A percentile compares a stretch with the other conserved stretches of the same genome.
Conservation (phyloP, 2,329 filamentous ascomycete genomes). For the Acephala macrosclerotiorum region DNA sequence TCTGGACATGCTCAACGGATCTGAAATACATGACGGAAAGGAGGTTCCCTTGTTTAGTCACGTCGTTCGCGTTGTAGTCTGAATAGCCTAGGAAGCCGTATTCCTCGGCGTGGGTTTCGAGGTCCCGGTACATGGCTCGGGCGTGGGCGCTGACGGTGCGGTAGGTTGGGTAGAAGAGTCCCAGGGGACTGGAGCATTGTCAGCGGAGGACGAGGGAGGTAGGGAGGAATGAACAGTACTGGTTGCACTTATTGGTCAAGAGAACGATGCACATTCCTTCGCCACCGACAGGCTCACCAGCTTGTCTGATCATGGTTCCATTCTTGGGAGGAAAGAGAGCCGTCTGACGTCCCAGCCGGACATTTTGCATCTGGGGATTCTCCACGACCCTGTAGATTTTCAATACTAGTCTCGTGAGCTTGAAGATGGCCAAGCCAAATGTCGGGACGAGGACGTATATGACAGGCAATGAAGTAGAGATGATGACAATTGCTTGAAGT, state of each 20-base stretch:
- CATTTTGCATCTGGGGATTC: slow-evolving; percentile 26
- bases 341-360: slow-evolving; percentile 15
- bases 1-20: slow-evolving; percentile 55
- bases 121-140: slow-evolving; percentile 46
- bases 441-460: slow-evolving; percentile 14
- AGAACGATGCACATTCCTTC: slow-evolving; percentile 25
- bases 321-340: slow-evolving; percentile 21
- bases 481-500: slow-evolving; percentile 20
- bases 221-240: slow-evolving; percentile 23
- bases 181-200: slow-evolving; percentile 50
- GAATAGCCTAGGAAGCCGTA: slow-evolving; percentile 56
- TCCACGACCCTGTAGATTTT: slow-evolving; percentile 16
- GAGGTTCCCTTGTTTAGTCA: slow-evolving; percentile 49
- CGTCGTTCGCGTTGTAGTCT: slow-evolving; percentile 49
- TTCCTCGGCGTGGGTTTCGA: slow-evolving; percentile 48
- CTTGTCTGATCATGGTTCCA: slow-evolving; percentile 11
- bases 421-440: slow-evolving; percentile 21
- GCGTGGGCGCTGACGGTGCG: slow-evolving; percentile 50
- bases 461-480: slow-evolving; percentile 10
- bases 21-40: slow-evolving; percentile 59
- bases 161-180: slow-evolving; percentile 54
- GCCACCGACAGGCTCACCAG: slow-evolving; percentile 22
- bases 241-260: slow-evolving; percentile 24
- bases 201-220: not conserved
- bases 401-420: slow-evolving; percentile 17